These are phyloP conservation scores for Saraca asoca DNA, from an alignment of 331 rosid species.

Conservation along the genomic window DNA sequence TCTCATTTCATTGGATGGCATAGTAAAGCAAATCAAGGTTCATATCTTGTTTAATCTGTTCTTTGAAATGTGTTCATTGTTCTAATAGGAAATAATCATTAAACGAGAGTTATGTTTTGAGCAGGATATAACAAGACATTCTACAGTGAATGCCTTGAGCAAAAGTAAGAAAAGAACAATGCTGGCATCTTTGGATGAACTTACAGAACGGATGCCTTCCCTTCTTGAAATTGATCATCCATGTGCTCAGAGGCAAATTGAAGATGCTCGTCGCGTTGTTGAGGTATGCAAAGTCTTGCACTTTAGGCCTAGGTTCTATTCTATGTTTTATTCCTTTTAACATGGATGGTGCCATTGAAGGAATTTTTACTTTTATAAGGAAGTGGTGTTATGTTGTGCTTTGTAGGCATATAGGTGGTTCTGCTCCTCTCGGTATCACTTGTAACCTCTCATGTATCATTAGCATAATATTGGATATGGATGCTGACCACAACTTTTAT, in stretches of 20 bases:
- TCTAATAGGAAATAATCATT: conserved; percentile 23
- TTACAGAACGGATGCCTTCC: conserved; percentile 84
- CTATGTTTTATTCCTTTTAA: no score
- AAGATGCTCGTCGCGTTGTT: conserved; percentile 63
- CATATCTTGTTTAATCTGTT: conserved; percentile 26
- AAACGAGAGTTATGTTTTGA: conserved; percentile 25
- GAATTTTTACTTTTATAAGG: not conserved
- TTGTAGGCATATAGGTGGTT: not conserved
- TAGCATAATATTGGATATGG: not conserved
- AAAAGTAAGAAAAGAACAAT: conserved; percentile 70
- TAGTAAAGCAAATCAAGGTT: conserved; percentile 92
- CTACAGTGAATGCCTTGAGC: conserved; percentile 64
- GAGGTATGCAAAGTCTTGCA: conserved; percentile 57
- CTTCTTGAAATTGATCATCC: conserved; percentile 96
- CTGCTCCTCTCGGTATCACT: not conserved
- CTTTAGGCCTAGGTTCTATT: no score
- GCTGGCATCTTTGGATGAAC: conserved; percentile 79
- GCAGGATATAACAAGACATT: conserved; percentile 72
- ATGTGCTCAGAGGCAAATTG: conserved; percentile 78
- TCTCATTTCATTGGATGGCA: conserved; percentile 89
- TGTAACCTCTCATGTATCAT: not conserved
- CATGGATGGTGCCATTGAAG: not conserved
- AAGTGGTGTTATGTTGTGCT: not conserved
- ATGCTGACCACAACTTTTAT: no score
- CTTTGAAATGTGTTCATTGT: conserved; percentile 14